These are phyloP conservation scores for Metschnikowia borealis DNA, from an alignment of 805 yeast species.

Conservation along the genomic window DNA sequence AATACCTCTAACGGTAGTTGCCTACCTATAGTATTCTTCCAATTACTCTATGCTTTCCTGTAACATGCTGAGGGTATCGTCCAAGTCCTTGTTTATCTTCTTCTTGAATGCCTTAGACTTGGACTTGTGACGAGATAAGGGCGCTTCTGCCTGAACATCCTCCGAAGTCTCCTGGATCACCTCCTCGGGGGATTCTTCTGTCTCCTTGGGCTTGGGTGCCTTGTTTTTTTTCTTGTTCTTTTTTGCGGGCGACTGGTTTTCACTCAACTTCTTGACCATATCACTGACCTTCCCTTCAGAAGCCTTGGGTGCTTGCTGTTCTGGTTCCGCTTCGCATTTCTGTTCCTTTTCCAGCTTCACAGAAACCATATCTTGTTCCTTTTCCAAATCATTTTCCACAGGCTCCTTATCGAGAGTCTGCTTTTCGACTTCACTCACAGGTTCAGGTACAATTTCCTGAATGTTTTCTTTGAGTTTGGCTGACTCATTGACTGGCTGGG, in stretches of 20 bases:
- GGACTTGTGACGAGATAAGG: conserved; percentile 25
- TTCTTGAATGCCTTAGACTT: conserved; percentile 32
- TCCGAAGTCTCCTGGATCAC: conserved; percentile 2
- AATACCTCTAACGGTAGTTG: too few species aligned
- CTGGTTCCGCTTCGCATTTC: neutral
- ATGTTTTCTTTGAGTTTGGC: neutral
- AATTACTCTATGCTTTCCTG: conserved; percentile 29
- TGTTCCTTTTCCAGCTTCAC: neutral
- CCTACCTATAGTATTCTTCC: too few species aligned
- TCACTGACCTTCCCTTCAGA: neutral
- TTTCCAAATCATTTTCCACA: neutral
- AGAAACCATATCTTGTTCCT: too few species aligned
- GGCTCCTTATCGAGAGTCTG: neutral
- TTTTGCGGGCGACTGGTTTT: neutral
- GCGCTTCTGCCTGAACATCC: conserved; percentile 18
- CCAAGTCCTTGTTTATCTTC: conserved; percentile 32
- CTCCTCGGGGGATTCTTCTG: neutral
- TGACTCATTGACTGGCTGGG: too few species aligned
- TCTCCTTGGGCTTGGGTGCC: neutral
- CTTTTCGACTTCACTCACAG: neutral
- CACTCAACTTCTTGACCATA: neutral
- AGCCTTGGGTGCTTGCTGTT: neutral
- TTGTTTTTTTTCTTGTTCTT: neutral
- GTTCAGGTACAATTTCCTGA: neutral
- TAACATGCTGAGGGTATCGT: conserved; percentile 37